Percentiles rank a stretch among this genome's conserved stretches.
These are phyloP conservation scores for Orbilia ellipsospora DNA, from an alignment of 2,329 filamentous ascomycete species.

Conservation along the genomic window DNA sequence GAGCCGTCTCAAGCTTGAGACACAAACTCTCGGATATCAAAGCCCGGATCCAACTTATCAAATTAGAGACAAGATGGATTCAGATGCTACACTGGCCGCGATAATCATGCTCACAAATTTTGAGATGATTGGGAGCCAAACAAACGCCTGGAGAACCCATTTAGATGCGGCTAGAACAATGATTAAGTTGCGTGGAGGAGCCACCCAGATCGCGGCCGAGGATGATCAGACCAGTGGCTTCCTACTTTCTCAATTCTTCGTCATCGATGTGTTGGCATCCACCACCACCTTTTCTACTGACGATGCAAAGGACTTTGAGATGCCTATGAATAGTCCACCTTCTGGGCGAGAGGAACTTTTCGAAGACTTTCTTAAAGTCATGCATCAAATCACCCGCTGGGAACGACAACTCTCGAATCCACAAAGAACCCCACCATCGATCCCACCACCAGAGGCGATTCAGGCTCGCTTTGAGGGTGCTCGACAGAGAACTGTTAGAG, in stretches of 20 bases:
- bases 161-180: slow-evolving; percentile 46
- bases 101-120: slow-evolving; percentile 54
- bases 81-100: slow-evolving; percentile 44
- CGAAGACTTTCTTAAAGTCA: slow-evolving; percentile 47
- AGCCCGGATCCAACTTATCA: slow-evolving; percentile 45
- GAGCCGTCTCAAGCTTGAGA: slow-evolving; percentile 43
- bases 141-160: slow-evolving; percentile 52
- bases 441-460: slow-evolving; percentile 46
- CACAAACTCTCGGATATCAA: slow-evolving; percentile 47
- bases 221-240: slow-evolving; percentile 42
- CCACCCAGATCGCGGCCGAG: slow-evolving; percentile 40
- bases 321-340: slow-evolving; percentile 39
- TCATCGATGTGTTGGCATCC: slow-evolving; percentile 45
- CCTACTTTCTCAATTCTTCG: slow-evolving; percentile 41
- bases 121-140: slow-evolving; percentile 48
- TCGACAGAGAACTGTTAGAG: slow-evolving; percentile 35
- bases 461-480: slow-evolving; percentile 51
- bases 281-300: slow-evolving; percentile 44
- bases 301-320: slow-evolving; percentile 48
- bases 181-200: slow-evolving; percentile 41
- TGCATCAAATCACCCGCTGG: slow-evolving; percentile 53
- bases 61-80: slow-evolving; percentile 49
- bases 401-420: slow-evolving; percentile 38
- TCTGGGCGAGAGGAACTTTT: slow-evolving; percentile 50
- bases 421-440: slow-evolving; percentile 45